phyloP scores from a whole-genome alignment of 345 rosid genomes.

The Cardamine chenopodiifolia region DNA sequence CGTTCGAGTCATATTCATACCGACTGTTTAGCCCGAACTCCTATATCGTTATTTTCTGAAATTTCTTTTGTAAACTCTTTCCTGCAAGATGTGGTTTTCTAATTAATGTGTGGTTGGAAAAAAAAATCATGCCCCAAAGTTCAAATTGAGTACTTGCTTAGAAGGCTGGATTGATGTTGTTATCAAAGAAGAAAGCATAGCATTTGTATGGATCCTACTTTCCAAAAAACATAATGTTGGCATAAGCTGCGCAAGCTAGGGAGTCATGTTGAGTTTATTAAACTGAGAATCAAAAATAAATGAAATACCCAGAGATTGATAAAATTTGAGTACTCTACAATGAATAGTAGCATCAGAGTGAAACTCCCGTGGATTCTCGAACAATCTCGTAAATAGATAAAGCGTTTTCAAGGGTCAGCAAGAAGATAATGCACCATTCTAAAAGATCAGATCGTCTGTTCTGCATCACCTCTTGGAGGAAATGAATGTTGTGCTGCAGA shows the following conservation, averaged over 20 bases:
- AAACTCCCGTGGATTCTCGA: constrained; percentile 51
- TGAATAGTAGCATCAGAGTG: constrained; percentile 32
- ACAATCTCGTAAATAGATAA: constrained; percentile 75
- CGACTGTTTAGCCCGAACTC: too few species aligned
- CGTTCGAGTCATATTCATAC: too few species aligned
- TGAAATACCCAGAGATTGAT: constrained; percentile 11
- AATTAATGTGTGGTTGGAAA: too few species aligned
- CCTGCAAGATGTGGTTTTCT: too few species aligned
- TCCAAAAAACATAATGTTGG: constrained; percentile 15
- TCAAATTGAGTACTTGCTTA: constrained; percentile 63
- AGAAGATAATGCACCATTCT: constrained; percentile 91
- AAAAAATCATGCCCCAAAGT: constrained; percentile 77
- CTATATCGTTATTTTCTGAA: too few species aligned
- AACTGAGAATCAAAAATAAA: constrained; percentile 28
- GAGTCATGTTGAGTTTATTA: constrained; percentile 34
- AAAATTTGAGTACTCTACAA: constrained; percentile 10
- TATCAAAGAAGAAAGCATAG: background rate
- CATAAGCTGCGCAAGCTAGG: constrained; percentile 11
- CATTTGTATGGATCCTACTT: constrained; percentile 22
- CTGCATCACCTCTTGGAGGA: constrained; percentile 89
- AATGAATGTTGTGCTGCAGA: constrained; percentile 91
- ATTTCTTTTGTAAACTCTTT: too few species aligned
- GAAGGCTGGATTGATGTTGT: constrained; percentile 54
- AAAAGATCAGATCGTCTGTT: constrained; percentile 78
- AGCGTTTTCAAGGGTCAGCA: constrained; percentile 68